These are phyloP conservation scores for Leucocoprinus leucothites DNA, from an alignment of 768 basidiomycete species.

Conservation along the genomic window DNA sequence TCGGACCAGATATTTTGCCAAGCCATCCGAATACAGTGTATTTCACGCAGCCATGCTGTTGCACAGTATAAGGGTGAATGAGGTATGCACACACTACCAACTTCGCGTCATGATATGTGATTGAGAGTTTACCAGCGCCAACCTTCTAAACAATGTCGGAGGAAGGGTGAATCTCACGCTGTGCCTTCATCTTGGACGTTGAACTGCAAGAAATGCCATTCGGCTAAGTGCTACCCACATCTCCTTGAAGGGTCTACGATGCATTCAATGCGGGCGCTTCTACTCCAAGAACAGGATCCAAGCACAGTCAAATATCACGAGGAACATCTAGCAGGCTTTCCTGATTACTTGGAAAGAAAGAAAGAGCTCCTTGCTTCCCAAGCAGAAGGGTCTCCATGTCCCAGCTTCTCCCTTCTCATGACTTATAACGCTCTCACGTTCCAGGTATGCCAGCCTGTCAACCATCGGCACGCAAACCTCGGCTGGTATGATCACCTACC, in stretches of 20 bases:
- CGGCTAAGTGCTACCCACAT: constrained; percentile 35
- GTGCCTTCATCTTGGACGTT: constrained; percentile 20
- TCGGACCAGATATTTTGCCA: not conserved
- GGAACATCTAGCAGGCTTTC: constrained; percentile 18
- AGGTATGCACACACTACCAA: not conserved
- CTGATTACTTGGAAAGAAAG: constrained; percentile 4
- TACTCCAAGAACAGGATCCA: constrained; percentile 23
- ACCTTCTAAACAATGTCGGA: not conserved
- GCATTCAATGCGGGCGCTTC: constrained; percentile 38
- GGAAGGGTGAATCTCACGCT: not conserved
- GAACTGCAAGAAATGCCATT: constrained; percentile 39
- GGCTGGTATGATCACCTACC: constrained; percentile 61
- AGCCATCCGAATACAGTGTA: not conserved
- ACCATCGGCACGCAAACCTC: constrained; percentile 29
- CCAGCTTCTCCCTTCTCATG: constrained; percentile 33
- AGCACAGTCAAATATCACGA: constrained; percentile 28
- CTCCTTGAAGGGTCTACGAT: constrained; percentile 27
- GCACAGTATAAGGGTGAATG: not conserved
- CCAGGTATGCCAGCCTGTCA: constrained; percentile 43
- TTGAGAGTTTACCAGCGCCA: not conserved
- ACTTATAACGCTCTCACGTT: constrained; percentile 47
- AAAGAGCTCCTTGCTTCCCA: constrained; percentile 18
- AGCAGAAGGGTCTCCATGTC: constrained; percentile 29
- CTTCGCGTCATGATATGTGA: not conserved
- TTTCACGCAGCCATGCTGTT: constrained; percentile 9